phyloP scores from a whole-genome alignment of 2,329 filamentous ascomycete species.

The Phoma sp. region DNA sequence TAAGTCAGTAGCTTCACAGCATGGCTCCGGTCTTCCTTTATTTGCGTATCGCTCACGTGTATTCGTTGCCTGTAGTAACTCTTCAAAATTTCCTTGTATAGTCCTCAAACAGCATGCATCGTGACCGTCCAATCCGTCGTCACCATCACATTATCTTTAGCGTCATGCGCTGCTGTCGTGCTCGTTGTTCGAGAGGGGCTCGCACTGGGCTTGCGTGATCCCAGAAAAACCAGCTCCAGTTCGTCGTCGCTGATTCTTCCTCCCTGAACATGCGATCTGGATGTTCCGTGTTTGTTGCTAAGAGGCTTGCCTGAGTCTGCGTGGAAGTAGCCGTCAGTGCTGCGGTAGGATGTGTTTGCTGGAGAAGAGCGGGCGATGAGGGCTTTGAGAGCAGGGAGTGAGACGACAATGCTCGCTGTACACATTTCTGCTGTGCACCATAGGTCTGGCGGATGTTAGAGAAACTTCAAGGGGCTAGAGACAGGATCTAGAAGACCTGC shows the following conservation, averaged over 20 bases:
- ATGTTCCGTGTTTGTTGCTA: slow-evolving; percentile 1
- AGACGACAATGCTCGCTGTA: slow-evolving; percentile 30
- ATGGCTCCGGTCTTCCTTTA: no score
- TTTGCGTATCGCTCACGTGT: no score
- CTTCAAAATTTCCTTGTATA: no score
- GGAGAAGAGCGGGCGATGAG: slow-evolving; percentile 21
- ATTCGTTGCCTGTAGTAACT: no score
- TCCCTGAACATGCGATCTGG: slow-evolving; percentile 16
- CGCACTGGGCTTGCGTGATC: no score
- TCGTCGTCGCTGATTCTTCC: slow-evolving; percentile 25
- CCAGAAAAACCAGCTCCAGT: slow-evolving; percentile 26
- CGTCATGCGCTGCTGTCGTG: slow-evolving; percentile 16
- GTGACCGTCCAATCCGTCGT: slow-evolving; percentile 24
- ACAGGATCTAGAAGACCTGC: no score
- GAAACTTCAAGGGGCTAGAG: background rate
- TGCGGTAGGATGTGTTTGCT: slow-evolving; percentile 17
- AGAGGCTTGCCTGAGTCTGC: slow-evolving; percentile 5
- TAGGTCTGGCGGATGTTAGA: slow-evolving; percentile 16
- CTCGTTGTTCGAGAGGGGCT: slow-evolving; percentile 2
- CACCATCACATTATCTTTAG: slow-evolving; percentile 25
- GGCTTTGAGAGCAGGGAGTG: slow-evolving; percentile 27
- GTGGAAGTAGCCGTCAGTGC: slow-evolving; percentile 23
- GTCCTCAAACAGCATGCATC: slow-evolving; percentile 10
- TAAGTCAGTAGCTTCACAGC: no score
- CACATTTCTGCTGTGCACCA: slow-evolving; percentile 36